Evolutionary conservation across 805 yeast genomes (phyloP).

Genomic region (Saturnispora silvae): DNA sequence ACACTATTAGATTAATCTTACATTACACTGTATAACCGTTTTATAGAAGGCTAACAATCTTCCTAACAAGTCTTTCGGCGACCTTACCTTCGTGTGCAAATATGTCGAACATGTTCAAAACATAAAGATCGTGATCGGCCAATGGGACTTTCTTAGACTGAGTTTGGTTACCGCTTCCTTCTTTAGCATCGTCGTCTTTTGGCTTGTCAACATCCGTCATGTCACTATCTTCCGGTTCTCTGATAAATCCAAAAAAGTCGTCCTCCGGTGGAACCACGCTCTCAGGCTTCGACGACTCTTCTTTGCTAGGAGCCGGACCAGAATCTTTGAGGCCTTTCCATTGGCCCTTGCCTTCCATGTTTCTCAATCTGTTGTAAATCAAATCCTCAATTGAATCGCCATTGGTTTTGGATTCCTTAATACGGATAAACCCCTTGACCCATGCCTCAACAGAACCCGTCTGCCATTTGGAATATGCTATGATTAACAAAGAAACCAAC

Average conservation of each 20-base stretch:
- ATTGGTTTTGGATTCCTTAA: conserved; percentile 12
- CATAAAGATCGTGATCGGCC: conserved; percentile 14
- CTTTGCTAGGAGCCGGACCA: not conserved
- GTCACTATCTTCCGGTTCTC: conserved; percentile 18
- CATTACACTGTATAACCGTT: not conserved
- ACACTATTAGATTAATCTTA: too few relatives aligned
- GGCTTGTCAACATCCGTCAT: conserved; percentile 4
- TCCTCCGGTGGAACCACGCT: conserved; percentile 17
- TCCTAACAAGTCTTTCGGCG: conserved; percentile 7
- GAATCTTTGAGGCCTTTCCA: not conserved
- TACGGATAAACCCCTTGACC: conserved; percentile 15
- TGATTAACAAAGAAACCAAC: conserved; percentile 16
- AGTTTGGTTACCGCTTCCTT: too few relatives aligned
- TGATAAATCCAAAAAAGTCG: conserved; percentile 23
- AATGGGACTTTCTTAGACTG: too few relatives aligned
- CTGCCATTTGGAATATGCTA: conserved; percentile 18
- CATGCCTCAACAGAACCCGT: conserved; percentile 14
- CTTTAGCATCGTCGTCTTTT: not conserved
- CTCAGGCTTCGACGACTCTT: not conserved
- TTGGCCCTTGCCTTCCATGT: conserved; percentile 5
- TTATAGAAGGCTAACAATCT: conserved; percentile 6
- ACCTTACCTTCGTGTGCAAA: conserved; percentile 6
- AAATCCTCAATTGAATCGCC: conserved; percentile 3
- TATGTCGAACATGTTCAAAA: conserved; percentile 16
- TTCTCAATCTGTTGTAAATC: conserved; percentile 17